These are phyloP conservation scores for Sporothrix pseudoabietina DNA, from an alignment of 2,329 filamentous ascomycete species.

Conservation along the genomic window DNA sequence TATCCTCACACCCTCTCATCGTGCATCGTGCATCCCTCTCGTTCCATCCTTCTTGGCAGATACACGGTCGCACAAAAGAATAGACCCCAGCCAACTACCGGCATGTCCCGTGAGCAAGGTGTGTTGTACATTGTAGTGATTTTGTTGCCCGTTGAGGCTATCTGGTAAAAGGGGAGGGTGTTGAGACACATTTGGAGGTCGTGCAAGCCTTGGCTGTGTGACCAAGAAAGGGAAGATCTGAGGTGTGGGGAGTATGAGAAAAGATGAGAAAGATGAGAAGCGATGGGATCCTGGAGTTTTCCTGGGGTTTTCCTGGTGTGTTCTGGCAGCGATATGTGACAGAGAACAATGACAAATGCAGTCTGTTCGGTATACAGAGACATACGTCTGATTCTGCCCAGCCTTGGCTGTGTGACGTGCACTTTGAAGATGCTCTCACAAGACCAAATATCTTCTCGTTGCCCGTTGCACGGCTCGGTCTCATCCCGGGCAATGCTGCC, in stretches of 20 bases:
- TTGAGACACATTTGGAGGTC: constrained; percentile 7
- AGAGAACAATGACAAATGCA: background rate
- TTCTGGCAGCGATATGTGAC: background rate
- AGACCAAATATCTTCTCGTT: background rate
- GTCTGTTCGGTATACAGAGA: background rate
- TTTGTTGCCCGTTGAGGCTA: background rate
- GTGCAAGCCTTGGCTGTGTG: constrained; percentile 13
- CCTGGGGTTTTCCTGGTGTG: background rate
- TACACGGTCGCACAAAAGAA: background rate
- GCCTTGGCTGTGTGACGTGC: constrained; percentile 19
- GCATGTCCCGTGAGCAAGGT: background rate
- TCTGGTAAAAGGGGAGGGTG: background rate
- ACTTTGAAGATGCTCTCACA: background rate
- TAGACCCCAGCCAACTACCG: background rate
- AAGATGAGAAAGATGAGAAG: background rate
- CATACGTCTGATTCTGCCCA: background rate
- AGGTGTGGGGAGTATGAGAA: background rate
- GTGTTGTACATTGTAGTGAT: background rate
- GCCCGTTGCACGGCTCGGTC: background rate
- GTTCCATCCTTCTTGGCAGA: background rate
- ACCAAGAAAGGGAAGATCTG: background rate
- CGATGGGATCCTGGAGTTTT: background rate
- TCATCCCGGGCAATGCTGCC: background rate
- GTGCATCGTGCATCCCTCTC: background rate
- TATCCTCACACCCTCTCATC: background rate